Percentiles rank a stretch among this genome's conserved stretches.
Conservation (phyloP, 2,329 filamentous ascomycete genomes). For the Penicillium sp. region DNA sequence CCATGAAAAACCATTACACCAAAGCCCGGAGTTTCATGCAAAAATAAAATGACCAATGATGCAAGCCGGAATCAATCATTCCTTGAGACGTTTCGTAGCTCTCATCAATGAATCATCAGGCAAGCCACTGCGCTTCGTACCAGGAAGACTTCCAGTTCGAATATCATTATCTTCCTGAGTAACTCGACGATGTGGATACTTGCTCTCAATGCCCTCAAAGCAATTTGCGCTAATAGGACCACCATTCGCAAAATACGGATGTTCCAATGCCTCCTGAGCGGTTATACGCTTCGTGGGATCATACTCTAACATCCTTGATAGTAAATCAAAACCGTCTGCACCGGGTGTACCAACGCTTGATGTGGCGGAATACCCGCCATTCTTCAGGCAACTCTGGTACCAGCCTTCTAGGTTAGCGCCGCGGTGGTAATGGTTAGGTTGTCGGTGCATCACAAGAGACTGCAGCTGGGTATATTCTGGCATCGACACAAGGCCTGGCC, state of each 20-base stretch:
- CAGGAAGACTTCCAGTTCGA: conserved; percentile 80
- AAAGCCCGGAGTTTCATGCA: not conserved
- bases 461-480: conserved; percentile 78
- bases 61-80: conserved; percentile 26
- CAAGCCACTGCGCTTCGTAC: conserved; percentile 83
- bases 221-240: conserved; percentile 74
- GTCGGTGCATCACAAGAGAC: conserved; percentile 46
- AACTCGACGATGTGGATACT: conserved; percentile 87
- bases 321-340: conserved; percentile 75
- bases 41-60: not conserved
- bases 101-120: conserved; percentile 75
- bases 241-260: conserved; percentile 79
- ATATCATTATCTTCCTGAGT: conserved; percentile 97
- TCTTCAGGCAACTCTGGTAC: conserved; percentile 71
- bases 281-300: conserved; percentile 87
- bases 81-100: conserved; percentile 57
- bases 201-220: conserved; percentile 83
- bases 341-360: conserved; percentile 60
- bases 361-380: conserved; percentile 52
- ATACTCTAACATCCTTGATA: conserved; percentile 84
- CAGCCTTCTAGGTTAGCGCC: conserved; percentile 70
- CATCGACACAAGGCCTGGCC: conserved; percentile 82
- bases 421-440: conserved; percentile 51
- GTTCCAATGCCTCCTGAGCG: conserved; percentile 82
- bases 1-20: not conserved